phyloP scores from a whole-genome alignment of 108 stramenopile species.

The Cyclostephanos invisitatus region DNA sequence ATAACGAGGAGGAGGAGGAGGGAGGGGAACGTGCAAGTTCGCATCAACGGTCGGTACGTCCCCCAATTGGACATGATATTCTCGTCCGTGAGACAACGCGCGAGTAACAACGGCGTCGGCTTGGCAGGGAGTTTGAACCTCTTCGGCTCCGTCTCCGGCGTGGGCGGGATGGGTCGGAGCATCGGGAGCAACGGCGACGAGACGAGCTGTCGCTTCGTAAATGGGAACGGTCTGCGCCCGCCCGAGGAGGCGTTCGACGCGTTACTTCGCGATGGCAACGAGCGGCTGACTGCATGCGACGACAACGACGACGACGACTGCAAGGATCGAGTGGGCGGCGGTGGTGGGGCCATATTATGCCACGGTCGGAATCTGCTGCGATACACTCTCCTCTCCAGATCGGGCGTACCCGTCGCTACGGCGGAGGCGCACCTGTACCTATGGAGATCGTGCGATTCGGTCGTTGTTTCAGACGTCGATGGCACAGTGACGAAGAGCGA shows the following conservation, averaged over 20 bases:
- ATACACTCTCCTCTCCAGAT: constrained; percentile 26
- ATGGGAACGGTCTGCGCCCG: constrained; percentile 41
- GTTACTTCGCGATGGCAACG: constrained; percentile 11
- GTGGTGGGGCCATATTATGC: constrained; percentile 18
- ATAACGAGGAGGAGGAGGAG: neutral
- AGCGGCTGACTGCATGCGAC: neutral
- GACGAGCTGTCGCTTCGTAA: constrained; percentile 29
- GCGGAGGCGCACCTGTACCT: constrained; percentile 64
- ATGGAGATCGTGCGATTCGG: constrained; percentile 58
- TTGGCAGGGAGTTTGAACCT: neutral
- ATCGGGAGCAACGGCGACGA: neutral
- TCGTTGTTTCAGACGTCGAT: constrained; percentile 80
- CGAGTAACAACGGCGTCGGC: neutral
- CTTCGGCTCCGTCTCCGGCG: neutral
- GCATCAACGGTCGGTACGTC: constrained; percentile 29
- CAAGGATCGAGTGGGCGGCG: neutral
- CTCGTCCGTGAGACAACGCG: neutral
- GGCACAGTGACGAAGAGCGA: constrained; percentile 84
- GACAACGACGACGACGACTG: neutral
- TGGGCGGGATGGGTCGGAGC: neutral
- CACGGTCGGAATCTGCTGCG: constrained; percentile 43
- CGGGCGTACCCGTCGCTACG: constrained; percentile 31
- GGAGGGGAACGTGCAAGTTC: constrained; percentile 24
- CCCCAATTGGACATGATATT: constrained; percentile 44
- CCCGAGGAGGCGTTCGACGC: constrained; percentile 22